phyloP scores from a whole-genome alignment of 108 stramenopile genomes.

The Nitzschia sp. region DNA sequence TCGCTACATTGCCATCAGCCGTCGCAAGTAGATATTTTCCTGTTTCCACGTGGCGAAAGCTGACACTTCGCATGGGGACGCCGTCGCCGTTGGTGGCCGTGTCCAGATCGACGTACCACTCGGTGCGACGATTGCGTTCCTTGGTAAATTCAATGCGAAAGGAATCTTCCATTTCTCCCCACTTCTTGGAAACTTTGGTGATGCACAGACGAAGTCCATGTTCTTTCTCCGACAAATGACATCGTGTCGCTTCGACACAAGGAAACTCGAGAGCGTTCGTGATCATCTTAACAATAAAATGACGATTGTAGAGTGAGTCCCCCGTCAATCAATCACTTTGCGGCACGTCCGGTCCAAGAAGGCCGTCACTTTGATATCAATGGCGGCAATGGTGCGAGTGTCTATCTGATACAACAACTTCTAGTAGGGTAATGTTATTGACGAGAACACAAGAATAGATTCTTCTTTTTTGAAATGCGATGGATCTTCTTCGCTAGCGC shows the following conservation, averaged over 20 bases:
- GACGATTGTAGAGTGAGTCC: slow-evolving; percentile 1
- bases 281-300: slow-evolving; percentile 8
- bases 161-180: background rate
- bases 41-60: slow-evolving; percentile 22
- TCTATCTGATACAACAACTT: too few relatives aligned
- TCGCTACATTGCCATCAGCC: background rate
- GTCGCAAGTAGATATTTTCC: slow-evolving; percentile 20
- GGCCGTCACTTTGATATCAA: too few relatives aligned
- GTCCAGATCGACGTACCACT: slow-evolving; percentile 36
- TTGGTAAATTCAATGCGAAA: slow-evolving; percentile 17
- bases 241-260: slow-evolving; percentile 36
- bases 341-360: too few relatives aligned
- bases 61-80: background rate
- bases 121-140: background rate
- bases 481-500: too few relatives aligned
- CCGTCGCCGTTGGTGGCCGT: background rate
- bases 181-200: background rate
- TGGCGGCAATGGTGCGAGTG: too few relatives aligned
- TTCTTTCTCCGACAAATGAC: slow-evolving; percentile 27
- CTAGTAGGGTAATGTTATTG: too few relatives aligned
- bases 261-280: slow-evolving; percentile 18
- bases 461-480: too few relatives aligned
- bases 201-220: slow-evolving; percentile 24
- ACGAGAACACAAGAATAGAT: too few relatives aligned
- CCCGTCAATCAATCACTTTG: too few relatives aligned